Evolutionary conservation across 1,284 basidiomycete genomes (phyloP).

Genomic region (Stygiomarasmius scandens): DNA sequence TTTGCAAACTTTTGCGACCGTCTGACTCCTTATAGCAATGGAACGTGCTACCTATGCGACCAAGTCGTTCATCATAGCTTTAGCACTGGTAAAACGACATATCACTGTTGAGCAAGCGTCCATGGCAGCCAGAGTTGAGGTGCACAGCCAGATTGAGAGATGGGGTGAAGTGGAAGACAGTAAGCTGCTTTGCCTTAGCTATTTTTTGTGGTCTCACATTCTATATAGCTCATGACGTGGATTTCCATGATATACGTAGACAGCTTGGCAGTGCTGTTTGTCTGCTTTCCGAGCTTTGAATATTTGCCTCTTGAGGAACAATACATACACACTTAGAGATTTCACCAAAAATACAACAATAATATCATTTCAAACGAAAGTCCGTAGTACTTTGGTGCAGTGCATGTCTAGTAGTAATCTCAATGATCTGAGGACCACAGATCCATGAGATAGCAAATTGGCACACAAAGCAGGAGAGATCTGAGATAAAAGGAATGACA

Average conservation of each 20-base stretch:
- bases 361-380: not conserved
- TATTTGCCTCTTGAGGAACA: too few species aligned
- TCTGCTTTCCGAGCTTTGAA: constrained; percentile 43
- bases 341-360: too few species aligned
- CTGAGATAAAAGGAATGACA: not conserved
- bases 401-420: too few species aligned
- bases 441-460: too few species aligned
- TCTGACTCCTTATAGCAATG: constrained; percentile 61
- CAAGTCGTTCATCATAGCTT: constrained; percentile 89
- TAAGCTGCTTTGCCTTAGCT: constrained; percentile 47
- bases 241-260: constrained; percentile 90
- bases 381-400: too few species aligned
- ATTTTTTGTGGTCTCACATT: constrained; percentile 8
- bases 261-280: constrained; percentile 80
- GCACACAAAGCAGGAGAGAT: too few species aligned
- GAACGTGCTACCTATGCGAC: constrained; percentile 90
- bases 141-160: constrained; percentile 90
- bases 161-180: constrained; percentile 99
- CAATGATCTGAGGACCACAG: too few species aligned
- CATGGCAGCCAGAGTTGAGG: constrained; percentile 88
- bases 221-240: constrained; percentile 87
- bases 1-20: not conserved
- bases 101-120: constrained; percentile 86
- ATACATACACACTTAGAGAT: too few species aligned
- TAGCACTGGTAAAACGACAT: constrained; percentile 81